Percentiles rank a stretch among this genome's conserved stretches.
Evolutionary conservation across 2,329 filamentous ascomycete species (phyloP).

Genomic region (Penicillium olsonii): DNA sequence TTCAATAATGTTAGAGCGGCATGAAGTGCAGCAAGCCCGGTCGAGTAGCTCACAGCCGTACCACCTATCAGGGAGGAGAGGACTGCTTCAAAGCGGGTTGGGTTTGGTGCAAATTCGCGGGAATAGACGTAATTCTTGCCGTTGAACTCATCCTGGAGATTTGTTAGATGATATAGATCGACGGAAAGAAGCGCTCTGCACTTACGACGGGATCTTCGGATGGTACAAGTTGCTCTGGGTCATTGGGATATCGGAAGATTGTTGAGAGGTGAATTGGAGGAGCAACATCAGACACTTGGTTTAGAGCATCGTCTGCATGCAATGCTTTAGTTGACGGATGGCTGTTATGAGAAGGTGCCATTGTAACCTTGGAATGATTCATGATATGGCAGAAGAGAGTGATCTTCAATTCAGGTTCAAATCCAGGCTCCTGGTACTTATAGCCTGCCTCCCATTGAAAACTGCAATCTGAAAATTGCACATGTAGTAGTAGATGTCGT

Average conservation of each 20-base stretch:
- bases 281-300: slow-evolving; percentile 74
- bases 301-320: slow-evolving; percentile 78
- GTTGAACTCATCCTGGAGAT: slow-evolving; percentile 22
- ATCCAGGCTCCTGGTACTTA: not conserved
- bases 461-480: too few relatives aligned
- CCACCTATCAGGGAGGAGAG: slow-evolving; percentile 68
- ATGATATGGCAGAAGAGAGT: not conserved
- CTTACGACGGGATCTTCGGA: slow-evolving; percentile 58
- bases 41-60: slow-evolving; percentile 74
- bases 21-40: slow-evolving; percentile 84
- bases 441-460: not conserved
- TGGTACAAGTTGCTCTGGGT: slow-evolving; percentile 65
- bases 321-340: slow-evolving; percentile 61
- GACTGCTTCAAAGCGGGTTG: slow-evolving; percentile 80
- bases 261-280: slow-evolving; percentile 89
- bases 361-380: slow-evolving; percentile 19
- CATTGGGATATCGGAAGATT: slow-evolving; percentile 75
- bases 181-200: not conserved
- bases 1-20: slow-evolving; percentile 79
- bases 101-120: slow-evolving; percentile 75
- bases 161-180: not conserved
- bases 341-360: slow-evolving; percentile 19
- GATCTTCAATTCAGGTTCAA: slow-evolving; percentile 12
- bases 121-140: slow-evolving; percentile 73
- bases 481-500: not conserved